These are phyloP conservation scores for Copromyces sp. DNA, from an alignment of 495 filamentous ascomycete species.

Conservation along the genomic window DNA sequence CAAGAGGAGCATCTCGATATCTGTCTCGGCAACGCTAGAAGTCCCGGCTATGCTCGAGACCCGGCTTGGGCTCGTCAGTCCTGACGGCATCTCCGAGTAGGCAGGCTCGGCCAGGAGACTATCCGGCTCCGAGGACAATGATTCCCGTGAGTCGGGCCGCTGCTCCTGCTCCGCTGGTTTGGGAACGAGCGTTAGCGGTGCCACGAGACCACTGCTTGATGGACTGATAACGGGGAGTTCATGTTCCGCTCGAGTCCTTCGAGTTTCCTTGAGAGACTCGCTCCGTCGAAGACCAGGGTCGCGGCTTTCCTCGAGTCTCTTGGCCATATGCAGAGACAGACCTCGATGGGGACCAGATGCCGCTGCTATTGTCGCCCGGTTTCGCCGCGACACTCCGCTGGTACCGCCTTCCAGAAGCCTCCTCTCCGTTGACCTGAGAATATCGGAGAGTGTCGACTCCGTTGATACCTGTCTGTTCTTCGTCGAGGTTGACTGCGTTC, in stretches of 20 bases:
- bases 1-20: background rate
- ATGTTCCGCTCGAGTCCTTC: background rate
- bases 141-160: slow-evolving; percentile 23
- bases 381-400: slow-evolving; percentile 13
- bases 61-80: slow-evolving; percentile 17
- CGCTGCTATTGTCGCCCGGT: slow-evolving; percentile 7
- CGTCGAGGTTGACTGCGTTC: slow-evolving; percentile 8
- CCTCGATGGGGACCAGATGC: background rate
- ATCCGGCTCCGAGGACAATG: slow-evolving; percentile 26
- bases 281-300: background rate
- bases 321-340: background rate
- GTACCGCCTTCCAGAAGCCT: slow-evolving; percentile 26
- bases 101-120: slow-evolving; percentile 18
- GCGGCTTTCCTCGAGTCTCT: background rate
- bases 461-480: slow-evolving; percentile 21
- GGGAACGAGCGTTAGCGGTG: background rate
- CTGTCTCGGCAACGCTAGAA: background rate
- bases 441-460: slow-evolving; percentile 31
- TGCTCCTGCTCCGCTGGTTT: slow-evolving; percentile 1
- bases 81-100: slow-evolving; percentile 4
- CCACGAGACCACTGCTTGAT: background rate
- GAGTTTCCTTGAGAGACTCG: background rate
- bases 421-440: slow-evolving; percentile 33
- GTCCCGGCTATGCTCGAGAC: slow-evolving; percentile 11
- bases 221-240: background rate